Conservation (phyloP, 371 early-diverging fungal species). For the Blakeslea trispora region DNA sequence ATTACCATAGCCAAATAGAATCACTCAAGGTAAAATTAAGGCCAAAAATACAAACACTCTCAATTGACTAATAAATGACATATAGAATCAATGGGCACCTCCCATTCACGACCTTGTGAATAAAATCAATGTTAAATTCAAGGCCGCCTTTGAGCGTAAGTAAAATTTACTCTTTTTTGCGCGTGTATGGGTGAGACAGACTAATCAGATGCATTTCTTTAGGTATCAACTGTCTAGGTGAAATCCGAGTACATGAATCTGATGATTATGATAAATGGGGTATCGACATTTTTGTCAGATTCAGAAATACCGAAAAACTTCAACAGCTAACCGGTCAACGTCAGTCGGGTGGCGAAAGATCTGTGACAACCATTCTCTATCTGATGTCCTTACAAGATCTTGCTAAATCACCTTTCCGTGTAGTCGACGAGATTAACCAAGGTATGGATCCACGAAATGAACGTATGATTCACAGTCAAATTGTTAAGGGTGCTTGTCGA, state of each 20-base stretch:
- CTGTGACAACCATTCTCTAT: conserved; percentile 97
- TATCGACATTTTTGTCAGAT: conserved; percentile 93
- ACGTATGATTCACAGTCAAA: conserved; percentile 92
- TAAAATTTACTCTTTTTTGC: too few relatives aligned
- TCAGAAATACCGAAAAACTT: conserved; percentile 86
- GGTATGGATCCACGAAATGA: conserved; percentile 99
- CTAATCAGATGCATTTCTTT: too few relatives aligned
- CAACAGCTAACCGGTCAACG: conserved; percentile 89
- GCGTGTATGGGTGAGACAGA: too few relatives aligned
- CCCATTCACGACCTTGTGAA: conserved; percentile 59
- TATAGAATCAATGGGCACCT: conserved; percentile 68
- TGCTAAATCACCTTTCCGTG: conserved; percentile 93
- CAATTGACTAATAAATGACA: too few relatives aligned
- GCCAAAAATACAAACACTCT: background rate
- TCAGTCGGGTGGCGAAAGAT: conserved; percentile 98
- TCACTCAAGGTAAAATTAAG: conserved; percentile 38
- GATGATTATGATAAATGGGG: conserved; percentile 95
- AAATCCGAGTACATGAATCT: conserved; percentile 69
- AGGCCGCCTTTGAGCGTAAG: conserved; percentile 70
- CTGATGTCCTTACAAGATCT: conserved; percentile 93
- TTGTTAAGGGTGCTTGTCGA: conserved; percentile 76
- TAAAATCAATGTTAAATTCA: conserved; percentile 71
- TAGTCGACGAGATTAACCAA: conserved; percentile 99
- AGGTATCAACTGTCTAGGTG: conserved; percentile 89
- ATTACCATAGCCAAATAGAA: conserved; percentile 36